Conservation (phyloP, 495 filamentous ascomycete species). For the Usnea hakonensis region DNA sequence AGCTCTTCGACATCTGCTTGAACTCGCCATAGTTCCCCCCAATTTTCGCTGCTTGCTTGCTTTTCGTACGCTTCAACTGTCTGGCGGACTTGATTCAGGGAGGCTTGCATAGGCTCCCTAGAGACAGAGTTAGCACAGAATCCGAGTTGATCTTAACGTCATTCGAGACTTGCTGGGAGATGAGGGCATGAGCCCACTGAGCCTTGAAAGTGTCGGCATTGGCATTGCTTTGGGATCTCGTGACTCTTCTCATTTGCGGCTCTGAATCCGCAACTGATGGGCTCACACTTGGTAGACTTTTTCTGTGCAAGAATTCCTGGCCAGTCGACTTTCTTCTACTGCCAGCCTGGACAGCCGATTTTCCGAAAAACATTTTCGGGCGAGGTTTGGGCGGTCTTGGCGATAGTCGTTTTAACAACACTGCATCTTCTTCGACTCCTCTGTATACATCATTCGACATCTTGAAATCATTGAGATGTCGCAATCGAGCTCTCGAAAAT, state of each 20-base stretch:
- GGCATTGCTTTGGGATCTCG: conserved; percentile 9
- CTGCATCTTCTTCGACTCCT: background rate
- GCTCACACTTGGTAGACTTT: background rate
- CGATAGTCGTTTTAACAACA: background rate
- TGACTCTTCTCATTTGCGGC: background rate
- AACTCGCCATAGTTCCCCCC: conserved; percentile 12
- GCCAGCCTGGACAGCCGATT: background rate
- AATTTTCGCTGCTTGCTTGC: conserved; percentile 13
- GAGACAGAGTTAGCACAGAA: background rate
- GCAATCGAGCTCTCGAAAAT: background rate
- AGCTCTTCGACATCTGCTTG: conserved; percentile 7
- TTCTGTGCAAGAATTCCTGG: background rate
- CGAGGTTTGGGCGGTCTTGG: background rate
- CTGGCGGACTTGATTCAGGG: conserved; percentile 5
- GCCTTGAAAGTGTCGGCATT: conserved; percentile 2
- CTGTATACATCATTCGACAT: background rate
- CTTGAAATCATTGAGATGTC: background rate
- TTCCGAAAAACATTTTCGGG: background rate
- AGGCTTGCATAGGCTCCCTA: conserved; percentile 14
- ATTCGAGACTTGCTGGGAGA: conserved; percentile 9
- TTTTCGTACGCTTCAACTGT: conserved; percentile 17
- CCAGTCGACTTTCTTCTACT: background rate
- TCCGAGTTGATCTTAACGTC: background rate
- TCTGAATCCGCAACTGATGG: background rate
- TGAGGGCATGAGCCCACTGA: conserved; percentile 11